These are phyloP conservation scores for Syncephalastrum racemosum DNA, from an alignment of 371 early-diverging fungal species.

Conservation along the genomic window DNA sequence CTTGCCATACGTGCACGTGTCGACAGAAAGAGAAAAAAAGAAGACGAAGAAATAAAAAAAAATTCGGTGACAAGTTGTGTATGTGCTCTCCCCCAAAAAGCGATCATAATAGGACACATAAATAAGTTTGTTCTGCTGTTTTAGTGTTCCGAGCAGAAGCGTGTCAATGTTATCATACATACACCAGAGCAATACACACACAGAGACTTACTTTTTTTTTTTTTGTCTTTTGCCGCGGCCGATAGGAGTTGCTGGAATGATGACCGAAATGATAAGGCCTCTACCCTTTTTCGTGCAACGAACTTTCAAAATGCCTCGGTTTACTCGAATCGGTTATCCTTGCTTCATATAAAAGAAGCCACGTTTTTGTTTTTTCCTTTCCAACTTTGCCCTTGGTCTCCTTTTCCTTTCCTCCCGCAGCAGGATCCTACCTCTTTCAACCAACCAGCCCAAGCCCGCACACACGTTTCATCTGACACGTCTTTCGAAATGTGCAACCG, in stretches of 20 bases:
- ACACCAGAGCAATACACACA: slow-evolving; percentile 3
- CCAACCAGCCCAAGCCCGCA: too few species aligned
- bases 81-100: slow-evolving; percentile 3
- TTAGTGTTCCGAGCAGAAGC: slow-evolving; percentile 4
- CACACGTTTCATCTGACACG: too few species aligned
- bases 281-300: slow-evolving; percentile 2
- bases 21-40: too few species aligned
- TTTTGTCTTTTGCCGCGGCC: neutral
- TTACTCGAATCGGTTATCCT: slow-evolving; percentile 6
- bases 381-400: neutral
- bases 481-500: too few species aligned
- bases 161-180: slow-evolving; percentile 7
- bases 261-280: slow-evolving; percentile 9
- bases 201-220: neutral
- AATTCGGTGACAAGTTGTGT: too few species aligned
- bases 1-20: too few species aligned
- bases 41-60: too few species aligned
- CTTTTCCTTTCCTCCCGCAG: too few species aligned
- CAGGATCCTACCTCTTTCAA: too few species aligned
- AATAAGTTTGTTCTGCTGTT: slow-evolving; percentile 4
- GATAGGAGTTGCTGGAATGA: slow-evolving; percentile 10
- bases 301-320: neutral
- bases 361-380: slow-evolving; percentile 7
- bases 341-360: slow-evolving; percentile 3
- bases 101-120: slow-evolving; percentile 7